Evolutionary conservation across 1,284 basidiomycete species (phyloP).

Genomic region (Marasmius fiardii): DNA sequence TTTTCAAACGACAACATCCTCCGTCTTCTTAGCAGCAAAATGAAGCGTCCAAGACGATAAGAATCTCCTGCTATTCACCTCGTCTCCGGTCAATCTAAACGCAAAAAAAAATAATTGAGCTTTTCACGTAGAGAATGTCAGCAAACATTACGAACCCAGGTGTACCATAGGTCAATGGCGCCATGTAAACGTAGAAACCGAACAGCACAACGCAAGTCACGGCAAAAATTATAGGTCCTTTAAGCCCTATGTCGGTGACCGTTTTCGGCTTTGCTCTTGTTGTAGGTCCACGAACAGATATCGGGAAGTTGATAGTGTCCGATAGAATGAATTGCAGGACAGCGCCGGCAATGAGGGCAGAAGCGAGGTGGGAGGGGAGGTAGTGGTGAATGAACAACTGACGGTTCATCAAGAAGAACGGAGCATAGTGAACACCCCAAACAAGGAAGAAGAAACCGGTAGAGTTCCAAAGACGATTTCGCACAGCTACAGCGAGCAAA

Average conservation of each 20-base stretch:
- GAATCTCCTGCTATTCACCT: conserved; percentile 70
- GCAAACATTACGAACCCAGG: conserved; percentile 65
- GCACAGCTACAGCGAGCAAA: conserved; percentile 55
- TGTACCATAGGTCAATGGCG: conserved; percentile 90
- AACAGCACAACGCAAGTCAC: conserved; percentile 61
- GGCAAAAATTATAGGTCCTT: conserved; percentile 62
- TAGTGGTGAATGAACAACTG: conserved; percentile 99
- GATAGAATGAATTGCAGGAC: conserved; percentile 91
- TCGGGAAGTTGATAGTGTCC: conserved; percentile 91
- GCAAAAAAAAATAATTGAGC: conserved; percentile 15
- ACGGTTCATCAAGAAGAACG: conserved; percentile 97
- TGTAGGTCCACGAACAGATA: conserved; percentile 65
- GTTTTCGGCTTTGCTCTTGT: conserved; percentile 60
- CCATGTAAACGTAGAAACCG: conserved; percentile 69
- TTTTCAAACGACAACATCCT: conserved; percentile 26
- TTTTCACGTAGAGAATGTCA: conserved; percentile 9
- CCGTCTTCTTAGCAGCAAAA: conserved; percentile 71
- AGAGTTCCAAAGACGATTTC: conserved; percentile 92
- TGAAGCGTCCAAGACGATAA: conserved; percentile 81
- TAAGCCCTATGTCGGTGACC: conserved; percentile 72
- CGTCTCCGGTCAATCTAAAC: conserved; percentile 65
- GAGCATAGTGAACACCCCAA: conserved; percentile 95
- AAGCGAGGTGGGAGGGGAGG: conserved; percentile 91
- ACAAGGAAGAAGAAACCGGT: conserved; percentile 93
- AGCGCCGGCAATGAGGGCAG: conserved; percentile 87